Percentiles rank a stretch among this genome's conserved stretches.
phyloP scores from a whole-genome alignment of 441 rosid species.

The Erysimum cheiri region DNA sequence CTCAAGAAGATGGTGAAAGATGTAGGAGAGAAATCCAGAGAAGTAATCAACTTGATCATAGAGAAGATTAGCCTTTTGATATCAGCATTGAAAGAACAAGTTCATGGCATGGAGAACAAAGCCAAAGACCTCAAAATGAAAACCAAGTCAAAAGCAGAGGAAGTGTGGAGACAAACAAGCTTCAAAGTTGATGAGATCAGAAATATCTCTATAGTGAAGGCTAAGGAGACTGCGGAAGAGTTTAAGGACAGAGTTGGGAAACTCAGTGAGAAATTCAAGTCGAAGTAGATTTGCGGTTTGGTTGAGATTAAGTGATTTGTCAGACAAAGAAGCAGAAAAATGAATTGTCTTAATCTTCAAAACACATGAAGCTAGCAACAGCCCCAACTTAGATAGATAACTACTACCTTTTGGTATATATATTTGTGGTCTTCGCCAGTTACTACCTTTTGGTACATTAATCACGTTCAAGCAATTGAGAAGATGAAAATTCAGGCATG shows the following conservation, averaged over 20 bases:
- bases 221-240: conserved; percentile 57
- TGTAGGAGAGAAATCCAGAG: conserved; percentile 30
- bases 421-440: no score
- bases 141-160: conserved; percentile 32
- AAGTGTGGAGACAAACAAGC: conserved; percentile 38
- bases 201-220: conserved; percentile 46
- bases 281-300: conserved; percentile 28
- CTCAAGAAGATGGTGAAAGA: conserved; percentile 37
- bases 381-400: neutral
- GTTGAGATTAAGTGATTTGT: neutral
- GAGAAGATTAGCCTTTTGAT: conserved; percentile 54
- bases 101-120: conserved; percentile 40
- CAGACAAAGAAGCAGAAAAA: neutral
- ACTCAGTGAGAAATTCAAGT: conserved; percentile 71
- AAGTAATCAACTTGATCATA: conserved; percentile 43
- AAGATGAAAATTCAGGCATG: no score
- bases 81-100: conserved; percentile 56
- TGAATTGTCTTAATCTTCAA: neutral
- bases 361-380: neutral
- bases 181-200: conserved; percentile 27
- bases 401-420: no score
- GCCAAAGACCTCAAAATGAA: conserved; percentile 54
- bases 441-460: no score
- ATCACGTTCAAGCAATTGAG: no score
- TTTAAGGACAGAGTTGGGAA: conserved; percentile 73